phyloP scores from a whole-genome alignment of 2,329 filamentous ascomycete genomes.

The Alternaria conjuncta region DNA sequence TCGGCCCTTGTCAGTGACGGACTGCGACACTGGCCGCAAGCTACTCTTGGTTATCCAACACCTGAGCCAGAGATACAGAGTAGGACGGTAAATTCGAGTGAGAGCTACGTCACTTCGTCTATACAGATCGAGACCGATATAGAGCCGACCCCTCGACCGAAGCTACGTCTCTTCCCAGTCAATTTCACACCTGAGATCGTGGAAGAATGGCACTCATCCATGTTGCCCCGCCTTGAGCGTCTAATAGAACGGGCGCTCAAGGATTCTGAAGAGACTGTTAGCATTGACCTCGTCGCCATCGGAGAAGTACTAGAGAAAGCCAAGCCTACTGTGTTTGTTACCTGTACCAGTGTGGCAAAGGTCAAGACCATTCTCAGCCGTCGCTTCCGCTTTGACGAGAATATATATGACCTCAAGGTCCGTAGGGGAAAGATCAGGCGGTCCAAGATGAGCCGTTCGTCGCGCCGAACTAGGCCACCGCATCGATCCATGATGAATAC shows the following conservation, averaged over 20 bases:
- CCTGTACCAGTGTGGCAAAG: constrained; percentile 76
- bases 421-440: constrained; percentile 72
- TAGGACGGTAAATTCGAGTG: constrained; percentile 24
- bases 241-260: constrained; percentile 74
- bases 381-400: constrained; percentile 71
- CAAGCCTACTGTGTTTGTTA: constrained; percentile 75
- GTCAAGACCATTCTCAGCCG: constrained; percentile 75
- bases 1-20: constrained; percentile 40
- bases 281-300: constrained; percentile 77
- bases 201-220: constrained; percentile 72
- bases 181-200: constrained; percentile 68
- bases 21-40: constrained; percentile 44
- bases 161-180: constrained; percentile 50
- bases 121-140: constrained; percentile 45
- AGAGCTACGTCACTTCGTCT: constrained; percentile 35
- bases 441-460: constrained; percentile 58
- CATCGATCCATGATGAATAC: constrained; percentile 52
- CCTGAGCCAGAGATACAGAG: constrained; percentile 38
- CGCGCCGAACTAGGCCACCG: constrained; percentile 36
- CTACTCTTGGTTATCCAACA: constrained; percentile 42
- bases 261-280: constrained; percentile 76
- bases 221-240: constrained; percentile 76
- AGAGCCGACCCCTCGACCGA: constrained; percentile 36
- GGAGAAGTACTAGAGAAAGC: constrained; percentile 71
- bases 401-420: constrained; percentile 71